These are phyloP conservation scores for Talaromyces wortmannii DNA, from an alignment of 495 filamentous ascomycete genomes.

Conservation along the genomic window DNA sequence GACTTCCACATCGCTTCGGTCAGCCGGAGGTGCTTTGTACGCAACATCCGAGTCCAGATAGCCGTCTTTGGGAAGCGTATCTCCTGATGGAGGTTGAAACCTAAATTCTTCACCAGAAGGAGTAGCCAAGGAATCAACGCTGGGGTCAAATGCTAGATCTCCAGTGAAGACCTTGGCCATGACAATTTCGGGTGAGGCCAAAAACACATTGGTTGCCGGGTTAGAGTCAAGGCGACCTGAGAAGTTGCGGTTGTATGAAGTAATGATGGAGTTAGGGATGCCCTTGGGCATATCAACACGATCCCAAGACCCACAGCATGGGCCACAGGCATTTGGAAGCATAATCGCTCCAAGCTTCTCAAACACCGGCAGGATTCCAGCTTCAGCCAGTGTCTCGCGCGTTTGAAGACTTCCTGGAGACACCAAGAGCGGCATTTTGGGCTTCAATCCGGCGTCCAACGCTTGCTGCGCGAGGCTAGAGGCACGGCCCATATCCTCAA, in stretches of 20 bases:
- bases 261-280: conserved; percentile 91
- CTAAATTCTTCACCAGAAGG: conserved; percentile 77
- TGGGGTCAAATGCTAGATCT: conserved; percentile 89
- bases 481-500: conserved; percentile 96
- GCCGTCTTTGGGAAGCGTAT: conserved; percentile 71
- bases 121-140: conserved; percentile 75
- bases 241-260: conserved; percentile 99
- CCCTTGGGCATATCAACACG: conserved; percentile 94
- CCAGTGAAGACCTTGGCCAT: conserved; percentile 89
- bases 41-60: conserved; percentile 90
- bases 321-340: conserved; percentile 92
- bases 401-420: conserved; percentile 98
- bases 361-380: conserved; percentile 91
- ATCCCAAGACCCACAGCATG: conserved; percentile 84
- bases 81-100: no score
- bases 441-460: conserved; percentile 86
- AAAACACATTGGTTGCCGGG: conserved; percentile 96
- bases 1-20: conserved; percentile 66
- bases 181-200: conserved; percentile 93
- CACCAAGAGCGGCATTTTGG: conserved; percentile 88
- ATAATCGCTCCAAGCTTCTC: conserved; percentile 97
- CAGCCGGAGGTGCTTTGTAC: conserved; percentile 94
- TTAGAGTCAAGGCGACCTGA: conserved; percentile 99
- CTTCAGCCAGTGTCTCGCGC: conserved; percentile 87
- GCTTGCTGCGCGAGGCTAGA: conserved; percentile 94